Base-by-base conservation (phyloP, 768 basidiomycete genomes). In the Tremella fuciformis region DNA sequence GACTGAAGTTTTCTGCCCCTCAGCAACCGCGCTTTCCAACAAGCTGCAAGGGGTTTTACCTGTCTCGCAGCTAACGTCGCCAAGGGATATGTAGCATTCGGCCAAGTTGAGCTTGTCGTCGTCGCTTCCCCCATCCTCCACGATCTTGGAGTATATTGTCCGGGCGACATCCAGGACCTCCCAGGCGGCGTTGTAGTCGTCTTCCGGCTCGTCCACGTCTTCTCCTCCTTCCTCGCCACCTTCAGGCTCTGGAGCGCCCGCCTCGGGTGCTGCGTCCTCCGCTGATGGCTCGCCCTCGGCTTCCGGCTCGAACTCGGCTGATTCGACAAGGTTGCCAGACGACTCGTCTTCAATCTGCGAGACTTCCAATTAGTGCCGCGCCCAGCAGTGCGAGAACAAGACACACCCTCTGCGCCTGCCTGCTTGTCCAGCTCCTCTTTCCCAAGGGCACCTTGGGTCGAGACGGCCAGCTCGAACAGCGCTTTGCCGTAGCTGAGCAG, bases 131-230 rank as follows among this genome's bases (percentile, higher is more conserved):
- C 60, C 66, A 25, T 65, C 61, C 8, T 81, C 80, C 4, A 81
- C 79, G 60, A 83, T 82, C 75, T 87, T 88, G 63, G 86, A 84
- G 69, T 89, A 92, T 59, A 94, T 86, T 11, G 86, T 84, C 40
- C 93, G 82, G 19, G 94, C 93, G 56, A 94, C 84, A 66, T 99
- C 96, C n/a, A 99, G 81, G 2, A 94, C 87, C 72, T 96, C 89
- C 92, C 94, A 99, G 13, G 96, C 91, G 22, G 90, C 91, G 65
- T 94, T 96, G 76, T 96, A 96, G 70, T 98, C 96, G 66, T 99
- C 96, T 69, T 96, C 94, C 0, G 89, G 90, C 40, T 73, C 76
- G 15, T 74, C 78, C 19, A 59, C 71, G 0, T 59, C 71, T n/a
- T 81, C 69, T 16, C 61, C 65, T 11, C 48, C 55, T 16, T 48